A percentile compares a stretch with the other conserved stretches of the same genome.
These are phyloP conservation scores for Tothia fuscella DNA, from an alignment of 2,329 filamentous ascomycete genomes.

Conservation along the genomic window DNA sequence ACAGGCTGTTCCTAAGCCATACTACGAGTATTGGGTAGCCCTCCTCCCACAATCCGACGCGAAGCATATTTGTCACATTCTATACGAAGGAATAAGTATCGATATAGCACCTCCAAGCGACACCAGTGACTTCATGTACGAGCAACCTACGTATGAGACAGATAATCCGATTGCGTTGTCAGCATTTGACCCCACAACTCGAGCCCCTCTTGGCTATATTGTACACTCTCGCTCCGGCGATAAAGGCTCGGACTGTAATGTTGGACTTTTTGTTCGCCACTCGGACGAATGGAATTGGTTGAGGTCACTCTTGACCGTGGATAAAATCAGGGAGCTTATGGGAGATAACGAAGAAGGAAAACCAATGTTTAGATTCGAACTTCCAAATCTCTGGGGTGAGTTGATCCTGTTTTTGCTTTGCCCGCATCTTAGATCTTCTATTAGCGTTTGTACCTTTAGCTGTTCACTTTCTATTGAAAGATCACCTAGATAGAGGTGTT, in stretches of 20 bases:
- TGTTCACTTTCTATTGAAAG: conserved; percentile 10
- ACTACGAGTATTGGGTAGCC: conserved; percentile 3
- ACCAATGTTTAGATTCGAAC: conserved; percentile 19
- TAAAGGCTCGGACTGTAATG: conserved; percentile 17
- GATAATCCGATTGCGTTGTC: conserved; percentile 15
- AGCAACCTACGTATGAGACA: conserved; percentile 21
- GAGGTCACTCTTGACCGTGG: conserved; percentile 13
- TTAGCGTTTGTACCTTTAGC: no score
- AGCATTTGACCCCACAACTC: conserved; percentile 24
- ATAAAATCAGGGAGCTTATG: conserved; percentile 14
- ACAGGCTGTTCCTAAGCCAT: background rate
- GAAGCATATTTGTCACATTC: conserved; percentile 14
- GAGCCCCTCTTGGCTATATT: conserved; percentile 26
- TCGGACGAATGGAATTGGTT: conserved; percentile 9
- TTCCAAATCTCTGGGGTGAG: no score
- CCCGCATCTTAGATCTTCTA: no score
- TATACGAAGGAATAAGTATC: conserved; percentile 22
- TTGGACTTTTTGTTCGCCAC: conserved; percentile 12
- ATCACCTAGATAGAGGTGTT: conserved; percentile 10
- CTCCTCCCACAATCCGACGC: conserved; percentile 11
- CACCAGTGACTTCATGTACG: background rate
- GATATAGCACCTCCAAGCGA: background rate
- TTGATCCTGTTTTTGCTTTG: no score
- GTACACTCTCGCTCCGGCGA: conserved; percentile 20
- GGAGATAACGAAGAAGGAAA: conserved; percentile 10